These are phyloP conservation scores for Crinitomyces ghanaensis DNA, from an alignment of 805 yeast species.

Conservation along the genomic window DNA sequence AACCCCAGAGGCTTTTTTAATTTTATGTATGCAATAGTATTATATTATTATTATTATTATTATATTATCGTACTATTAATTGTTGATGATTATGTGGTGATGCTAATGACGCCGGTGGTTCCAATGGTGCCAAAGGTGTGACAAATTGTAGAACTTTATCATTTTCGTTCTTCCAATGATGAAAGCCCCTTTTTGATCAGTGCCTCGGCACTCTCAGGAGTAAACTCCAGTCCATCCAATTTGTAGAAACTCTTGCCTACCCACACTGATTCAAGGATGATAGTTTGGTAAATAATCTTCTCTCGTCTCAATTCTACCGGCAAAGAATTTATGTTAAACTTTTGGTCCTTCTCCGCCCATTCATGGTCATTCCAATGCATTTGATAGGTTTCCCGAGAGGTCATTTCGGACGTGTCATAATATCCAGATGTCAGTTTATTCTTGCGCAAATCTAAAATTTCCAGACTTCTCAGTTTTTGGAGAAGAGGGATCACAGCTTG, in stretches of 20 bases:
- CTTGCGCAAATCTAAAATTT: slow-evolving; percentile 21
- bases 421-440: slow-evolving; percentile 21
- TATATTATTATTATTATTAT: not conserved
- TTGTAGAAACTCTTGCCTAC: slow-evolving; percentile 5
- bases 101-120: no score
- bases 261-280: slow-evolving; percentile 1
- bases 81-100: not conserved
- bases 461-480: slow-evolving; percentile 11
- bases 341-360: slow-evolving; percentile 7
- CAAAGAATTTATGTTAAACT: slow-evolving; percentile 2
- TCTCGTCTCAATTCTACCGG: not conserved
- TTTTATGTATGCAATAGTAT: not conserved
- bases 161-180: not conserved
- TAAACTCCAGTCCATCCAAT: slow-evolving; percentile 9
- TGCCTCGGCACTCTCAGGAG: not conserved
- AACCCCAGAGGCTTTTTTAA: slow-evolving; percentile 1
- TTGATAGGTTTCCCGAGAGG: slow-evolving; percentile 4
- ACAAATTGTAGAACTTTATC: no score
- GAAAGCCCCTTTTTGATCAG: slow-evolving; percentile 2
- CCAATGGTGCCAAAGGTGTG: no score
- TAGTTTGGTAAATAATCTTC: slow-evolving; percentile 3
- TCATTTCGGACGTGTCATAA: slow-evolving; percentile 11
- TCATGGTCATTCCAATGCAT: slow-evolving; percentile 1
- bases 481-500: slow-evolving; percentile 15
- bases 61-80: not conserved